These are phyloP conservation scores for Parastagonospora nodorum DNA, from an alignment of 2,329 filamentous ascomycete genomes.

Conservation along the genomic window DNA sequence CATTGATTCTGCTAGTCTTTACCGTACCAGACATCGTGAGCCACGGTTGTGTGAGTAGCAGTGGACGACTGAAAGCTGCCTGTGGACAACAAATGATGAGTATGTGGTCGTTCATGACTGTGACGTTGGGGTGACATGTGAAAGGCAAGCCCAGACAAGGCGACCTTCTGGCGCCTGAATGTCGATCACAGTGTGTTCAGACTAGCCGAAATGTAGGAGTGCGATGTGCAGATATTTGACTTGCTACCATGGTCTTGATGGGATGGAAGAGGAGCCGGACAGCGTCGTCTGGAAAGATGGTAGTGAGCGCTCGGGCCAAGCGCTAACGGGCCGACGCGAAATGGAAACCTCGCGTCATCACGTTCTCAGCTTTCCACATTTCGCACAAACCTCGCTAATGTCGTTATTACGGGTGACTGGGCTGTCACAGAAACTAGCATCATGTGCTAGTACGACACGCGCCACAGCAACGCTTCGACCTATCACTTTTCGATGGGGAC, in stretches of 20 bases:
- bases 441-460: background rate
- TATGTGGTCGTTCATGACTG: no score
- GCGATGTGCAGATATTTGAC: background rate
- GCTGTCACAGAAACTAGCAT: background rate
- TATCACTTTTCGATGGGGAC: background rate
- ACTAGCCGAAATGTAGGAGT: no score
- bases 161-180: no score
- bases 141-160: no score
- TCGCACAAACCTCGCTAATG: background rate
- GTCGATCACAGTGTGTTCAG: no score
- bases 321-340: constrained; percentile 11
- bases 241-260: background rate
- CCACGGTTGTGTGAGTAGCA: no score
- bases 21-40: no score
- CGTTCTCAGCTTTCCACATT: constrained; percentile 5
- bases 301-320: constrained; percentile 2
- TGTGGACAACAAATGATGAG: no score
- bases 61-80: no score
- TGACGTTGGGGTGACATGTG: no score
- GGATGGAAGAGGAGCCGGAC: background rate
- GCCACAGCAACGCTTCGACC: background rate
- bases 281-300: background rate
- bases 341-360: constrained; percentile 10
- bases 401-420: background rate
- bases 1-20: no score